Percentiles rank a stretch among this genome's conserved stretches.
phyloP scores from a whole-genome alignment of 306 rosid genomes.

The Arachis stenosperma region DNA sequence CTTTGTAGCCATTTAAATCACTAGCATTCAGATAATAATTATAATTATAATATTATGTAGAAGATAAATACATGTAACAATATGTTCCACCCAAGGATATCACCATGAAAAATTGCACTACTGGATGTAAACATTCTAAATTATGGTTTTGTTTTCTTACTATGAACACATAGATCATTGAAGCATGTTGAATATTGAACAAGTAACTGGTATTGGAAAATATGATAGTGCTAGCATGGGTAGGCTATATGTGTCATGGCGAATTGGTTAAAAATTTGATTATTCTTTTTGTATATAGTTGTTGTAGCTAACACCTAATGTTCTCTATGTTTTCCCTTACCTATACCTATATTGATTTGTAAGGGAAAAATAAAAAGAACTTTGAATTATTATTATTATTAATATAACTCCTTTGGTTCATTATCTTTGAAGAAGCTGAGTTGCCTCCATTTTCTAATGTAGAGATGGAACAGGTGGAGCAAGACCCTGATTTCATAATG shows the following conservation, averaged over 20 bases:
- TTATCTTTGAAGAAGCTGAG: conserved; percentile 50
- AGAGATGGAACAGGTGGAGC: conserved; percentile 98
- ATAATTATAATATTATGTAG: neutral
- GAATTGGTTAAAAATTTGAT: too few species aligned
- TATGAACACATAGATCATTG: conserved; percentile 19
- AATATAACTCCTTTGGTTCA: neutral
- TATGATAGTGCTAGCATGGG: too few species aligned
- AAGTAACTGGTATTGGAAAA: too few species aligned
- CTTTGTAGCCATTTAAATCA: neutral
- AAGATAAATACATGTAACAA: conserved; percentile 7
- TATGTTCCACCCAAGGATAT: conserved; percentile 17
- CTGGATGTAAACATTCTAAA: conserved; percentile 23
- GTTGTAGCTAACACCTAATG: neutral
- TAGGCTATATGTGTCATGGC: too few species aligned
- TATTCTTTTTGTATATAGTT: too few species aligned
- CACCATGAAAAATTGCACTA: conserved; percentile 5
- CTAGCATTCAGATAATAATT: neutral
- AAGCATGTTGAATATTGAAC: neutral
- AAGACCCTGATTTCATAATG: conserved; percentile 79
- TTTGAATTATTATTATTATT: too few species aligned
- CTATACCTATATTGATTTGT: too few species aligned
- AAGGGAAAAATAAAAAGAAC: too few species aligned
- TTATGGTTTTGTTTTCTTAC: conserved; percentile 7
- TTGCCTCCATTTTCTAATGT: conserved; percentile 47
- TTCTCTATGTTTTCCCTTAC: too few species aligned